Percentiles rank a stretch among this genome's conserved stretches.
Conservation (phyloP, 768 basidiomycete genomes). For the Rhodotorula sphaerocarpa region DNA sequence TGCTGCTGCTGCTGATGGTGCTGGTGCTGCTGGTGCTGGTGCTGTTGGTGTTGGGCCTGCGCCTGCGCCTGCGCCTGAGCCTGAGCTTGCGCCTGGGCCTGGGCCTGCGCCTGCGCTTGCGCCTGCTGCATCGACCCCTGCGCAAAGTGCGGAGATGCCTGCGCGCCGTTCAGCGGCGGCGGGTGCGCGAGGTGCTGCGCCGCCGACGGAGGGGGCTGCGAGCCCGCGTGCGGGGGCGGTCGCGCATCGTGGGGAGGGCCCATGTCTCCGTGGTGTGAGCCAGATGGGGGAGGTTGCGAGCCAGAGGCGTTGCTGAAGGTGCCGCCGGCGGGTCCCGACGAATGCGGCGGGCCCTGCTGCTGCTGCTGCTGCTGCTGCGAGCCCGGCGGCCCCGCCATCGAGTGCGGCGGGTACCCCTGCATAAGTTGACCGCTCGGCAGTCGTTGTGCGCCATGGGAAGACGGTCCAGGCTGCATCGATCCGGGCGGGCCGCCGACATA, state of each 20-base stretch:
- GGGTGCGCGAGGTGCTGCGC: neutral
- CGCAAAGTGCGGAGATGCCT: neutral
- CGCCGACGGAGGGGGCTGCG: no score
- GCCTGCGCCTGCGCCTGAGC: neutral
- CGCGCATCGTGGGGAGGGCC: no score
- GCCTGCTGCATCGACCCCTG: neutral
- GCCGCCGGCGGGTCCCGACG: no score
- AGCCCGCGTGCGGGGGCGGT: no score
- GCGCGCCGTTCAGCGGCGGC: neutral
- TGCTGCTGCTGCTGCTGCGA: neutral
- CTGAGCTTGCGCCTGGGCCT: neutral
- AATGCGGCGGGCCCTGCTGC: neutral
- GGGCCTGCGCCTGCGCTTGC: neutral
- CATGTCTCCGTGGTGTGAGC: no score
- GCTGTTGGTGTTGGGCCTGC: neutral
- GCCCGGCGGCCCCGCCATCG: constrained; percentile 1
- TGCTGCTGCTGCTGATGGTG: neutral
- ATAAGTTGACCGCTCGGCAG: no score
- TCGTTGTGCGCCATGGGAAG: neutral
- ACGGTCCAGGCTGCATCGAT: no score
- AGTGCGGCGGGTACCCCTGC: neutral
- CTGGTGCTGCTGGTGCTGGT: neutral
- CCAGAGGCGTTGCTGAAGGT: no score
- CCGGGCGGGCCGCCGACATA: no score
- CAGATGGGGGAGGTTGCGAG: no score